Conservation (phyloP, 805 yeast genomes). For the Teunomyces stri region DNA sequence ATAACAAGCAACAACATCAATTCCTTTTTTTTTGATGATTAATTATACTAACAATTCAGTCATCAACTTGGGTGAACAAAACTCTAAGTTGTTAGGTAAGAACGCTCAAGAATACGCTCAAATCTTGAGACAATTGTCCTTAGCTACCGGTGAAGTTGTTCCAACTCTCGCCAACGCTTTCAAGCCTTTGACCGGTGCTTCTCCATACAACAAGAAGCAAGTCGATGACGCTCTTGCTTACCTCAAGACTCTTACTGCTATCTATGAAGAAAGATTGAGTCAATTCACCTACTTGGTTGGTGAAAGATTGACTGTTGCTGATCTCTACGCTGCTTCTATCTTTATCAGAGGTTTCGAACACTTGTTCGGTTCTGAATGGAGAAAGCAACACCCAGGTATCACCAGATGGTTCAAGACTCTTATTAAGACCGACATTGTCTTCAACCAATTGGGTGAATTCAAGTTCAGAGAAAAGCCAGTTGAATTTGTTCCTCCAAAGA, state of each 20-base stretch:
- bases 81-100: constrained; percentile 59
- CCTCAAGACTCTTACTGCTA: constrained; percentile 18
- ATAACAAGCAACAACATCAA: not conserved
- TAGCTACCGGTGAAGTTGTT: constrained; percentile 68
- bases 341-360: constrained; percentile 53
- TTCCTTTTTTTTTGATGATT: not conserved
- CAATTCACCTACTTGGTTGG: constrained; percentile 48
- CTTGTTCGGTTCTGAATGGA: constrained; percentile 66
- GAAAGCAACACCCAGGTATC: constrained; percentile 57
- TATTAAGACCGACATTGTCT: constrained; percentile 42
- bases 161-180: constrained; percentile 44
- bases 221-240: constrained; percentile 46
- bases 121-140: constrained; percentile 75
- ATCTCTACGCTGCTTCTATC: constrained; percentile 36
- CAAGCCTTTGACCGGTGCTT: constrained; percentile 58
- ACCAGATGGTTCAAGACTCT: constrained; percentile 72
- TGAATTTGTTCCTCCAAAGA: constrained; percentile 64
- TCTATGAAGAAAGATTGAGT: constrained; percentile 35
- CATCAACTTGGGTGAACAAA: constrained; percentile 45
- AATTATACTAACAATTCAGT: constrained; percentile 34
- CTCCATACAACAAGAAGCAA: constrained; percentile 75
- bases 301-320: constrained; percentile 47
- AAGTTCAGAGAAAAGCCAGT: constrained; percentile 63
- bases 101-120: constrained; percentile 59
- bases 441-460: constrained; percentile 36